These are phyloP conservation scores for Fraxinus albicans DNA, from an alignment of 305 asterid species.

Conservation along the genomic window DNA sequence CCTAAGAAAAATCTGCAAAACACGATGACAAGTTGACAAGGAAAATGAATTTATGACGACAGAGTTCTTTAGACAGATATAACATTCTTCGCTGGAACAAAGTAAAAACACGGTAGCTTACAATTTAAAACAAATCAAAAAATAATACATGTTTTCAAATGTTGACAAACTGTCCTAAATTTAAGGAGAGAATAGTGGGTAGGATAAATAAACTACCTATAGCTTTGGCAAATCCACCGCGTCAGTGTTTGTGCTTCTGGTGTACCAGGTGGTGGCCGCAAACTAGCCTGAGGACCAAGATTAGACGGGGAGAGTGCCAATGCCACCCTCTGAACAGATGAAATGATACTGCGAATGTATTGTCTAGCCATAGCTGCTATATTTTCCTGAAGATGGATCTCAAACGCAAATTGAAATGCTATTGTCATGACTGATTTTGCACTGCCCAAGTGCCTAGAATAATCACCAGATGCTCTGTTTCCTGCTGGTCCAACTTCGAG, in stretches of 20 bases:
- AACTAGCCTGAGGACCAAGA: slow-evolving; percentile 45
- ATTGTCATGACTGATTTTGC: slow-evolving; percentile 91
- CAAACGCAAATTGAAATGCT: slow-evolving; percentile 92
- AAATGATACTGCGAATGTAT: slow-evolving; percentile 79
- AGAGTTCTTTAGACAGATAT: not conserved
- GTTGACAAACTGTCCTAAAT: not conserved
- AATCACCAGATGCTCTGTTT: slow-evolving; percentile 44
- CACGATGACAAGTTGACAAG: not conserved
- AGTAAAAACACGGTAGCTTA: not conserved
- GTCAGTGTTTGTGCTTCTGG: slow-evolving; percentile 89
- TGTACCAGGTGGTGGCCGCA: slow-evolving; percentile 65
- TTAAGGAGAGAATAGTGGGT: not conserved
- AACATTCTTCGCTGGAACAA: not conserved
- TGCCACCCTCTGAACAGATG: slow-evolving; percentile 96
- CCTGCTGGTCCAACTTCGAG: slow-evolving; percentile 74
- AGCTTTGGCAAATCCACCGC: slow-evolving; percentile 91
- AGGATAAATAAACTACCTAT: slow-evolving; percentile 45
- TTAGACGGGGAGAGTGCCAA: slow-evolving; percentile 82
- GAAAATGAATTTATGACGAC: not conserved
- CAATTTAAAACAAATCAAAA: not conserved
- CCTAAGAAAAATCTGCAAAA: slow-evolving; percentile 78
- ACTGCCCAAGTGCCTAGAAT: slow-evolving; percentile 33
- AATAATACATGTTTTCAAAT: not conserved
- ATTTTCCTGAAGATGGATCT: slow-evolving; percentile 78
- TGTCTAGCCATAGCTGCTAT: slow-evolving; percentile 92